These are phyloP conservation scores for Paracorniculantispora psalliotae DNA, from an alignment of 2,329 filamentous ascomycete genomes.

Conservation along the genomic window DNA sequence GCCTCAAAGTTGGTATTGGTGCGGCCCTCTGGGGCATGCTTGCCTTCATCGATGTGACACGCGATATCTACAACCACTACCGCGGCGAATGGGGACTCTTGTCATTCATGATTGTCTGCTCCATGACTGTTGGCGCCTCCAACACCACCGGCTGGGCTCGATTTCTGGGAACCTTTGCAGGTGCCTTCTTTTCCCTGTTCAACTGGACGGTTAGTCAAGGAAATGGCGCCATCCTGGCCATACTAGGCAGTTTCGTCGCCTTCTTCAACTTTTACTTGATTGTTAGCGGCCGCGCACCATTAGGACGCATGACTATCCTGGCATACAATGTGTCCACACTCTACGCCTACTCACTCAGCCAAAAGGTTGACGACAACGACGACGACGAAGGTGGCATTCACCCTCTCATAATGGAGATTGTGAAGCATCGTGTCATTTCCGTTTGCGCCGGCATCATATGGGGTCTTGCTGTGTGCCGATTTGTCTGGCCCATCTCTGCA, in stretches of 20 bases:
- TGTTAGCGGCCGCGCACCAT: constrained; percentile 71
- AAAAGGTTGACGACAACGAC: constrained; percentile 67
- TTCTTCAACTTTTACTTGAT: constrained; percentile 82
- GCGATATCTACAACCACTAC: constrained; percentile 75
- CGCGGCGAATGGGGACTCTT: constrained; percentile 91
- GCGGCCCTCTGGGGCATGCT: constrained; percentile 79
- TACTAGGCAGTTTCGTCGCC: constrained; percentile 73
- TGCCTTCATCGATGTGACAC: constrained; percentile 69
- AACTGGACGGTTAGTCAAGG: constrained; percentile 71
- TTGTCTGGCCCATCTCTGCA: constrained; percentile 87
- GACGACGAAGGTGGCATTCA: constrained; percentile 76
- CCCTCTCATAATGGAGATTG: constrained; percentile 78
- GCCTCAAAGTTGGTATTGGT: constrained; percentile 82
- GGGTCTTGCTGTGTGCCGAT: constrained; percentile 78
- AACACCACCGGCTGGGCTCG: constrained; percentile 83
- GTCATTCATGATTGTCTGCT: constrained; percentile 92
- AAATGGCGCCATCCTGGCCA: constrained; percentile 64
- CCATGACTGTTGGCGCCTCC: constrained; percentile 88
- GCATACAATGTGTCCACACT: constrained; percentile 90
- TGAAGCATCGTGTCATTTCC: constrained; percentile 74
- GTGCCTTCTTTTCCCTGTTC: constrained; percentile 65
- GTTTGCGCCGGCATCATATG: constrained; percentile 79
- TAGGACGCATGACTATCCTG: constrained; percentile 84
- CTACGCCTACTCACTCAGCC: constrained; percentile 80
- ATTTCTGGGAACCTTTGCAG: constrained; percentile 75